Evolutionary conservation across 208 protist genomes (phyloP), one percentile per base, ranked within the genome.

Genomic region (Phytomonas francai): DNA sequence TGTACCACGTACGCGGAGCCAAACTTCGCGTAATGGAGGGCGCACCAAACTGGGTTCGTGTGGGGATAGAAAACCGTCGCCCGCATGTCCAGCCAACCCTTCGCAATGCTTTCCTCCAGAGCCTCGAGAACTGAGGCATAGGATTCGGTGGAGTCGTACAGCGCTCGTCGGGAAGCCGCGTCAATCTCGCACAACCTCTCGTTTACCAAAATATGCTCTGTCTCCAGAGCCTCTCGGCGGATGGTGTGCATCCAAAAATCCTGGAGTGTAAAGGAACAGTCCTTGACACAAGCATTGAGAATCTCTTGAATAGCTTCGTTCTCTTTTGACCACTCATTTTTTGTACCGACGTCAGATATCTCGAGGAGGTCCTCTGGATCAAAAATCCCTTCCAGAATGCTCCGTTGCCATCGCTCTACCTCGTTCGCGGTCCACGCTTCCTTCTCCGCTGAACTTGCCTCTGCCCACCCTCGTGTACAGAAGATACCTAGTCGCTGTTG

Each of bases 11-110:
- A 80, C 16, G 84, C 71, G 31, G 77, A 79, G 19, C 87, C 90
- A 64, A 88, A 95, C 78, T 95, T 95, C 63, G 77, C 81, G 72
- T 91, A 95, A 68, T 95, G 29, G 60, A 84, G 63, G 56, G 88
- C 85, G 60, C 83, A 90, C 84, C 82, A 93, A 22, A 89, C 72
- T 11, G 72, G 70, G 67, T 92, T 93, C 39, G 77, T 73, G 76
- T 80, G 68, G 5, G 87, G 87, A 42, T 70, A 74, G 63, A 93
- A 77, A 31, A 84, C 72, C 22, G 73, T 80, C 27, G 87, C 81
- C 0, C 78, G 68, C 3, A 93, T 70, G 67, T 93, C 87, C 1
- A 93, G 68, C 57, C 72, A 71, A 22, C 82, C 85, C 30, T 75
- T 72, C 22, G 72, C 73, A 45, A 93, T 65, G 74, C 72, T 76